phyloP scores from a whole-genome alignment of 2,329 filamentous ascomycete genomes.

The Nannizzia gypsea region DNA sequence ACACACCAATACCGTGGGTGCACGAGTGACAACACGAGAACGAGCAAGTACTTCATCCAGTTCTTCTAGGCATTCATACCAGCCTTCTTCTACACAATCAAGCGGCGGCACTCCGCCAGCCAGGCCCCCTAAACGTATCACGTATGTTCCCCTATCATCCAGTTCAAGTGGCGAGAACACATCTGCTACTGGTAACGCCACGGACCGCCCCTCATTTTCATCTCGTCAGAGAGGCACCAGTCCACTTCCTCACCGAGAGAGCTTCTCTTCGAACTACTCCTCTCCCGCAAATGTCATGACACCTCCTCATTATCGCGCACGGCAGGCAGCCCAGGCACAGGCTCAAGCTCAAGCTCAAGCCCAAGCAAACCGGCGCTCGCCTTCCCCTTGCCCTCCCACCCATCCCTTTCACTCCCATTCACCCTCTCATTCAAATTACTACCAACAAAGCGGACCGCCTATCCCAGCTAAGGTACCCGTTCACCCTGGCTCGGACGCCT shows the following conservation, averaged over 20 bases:
- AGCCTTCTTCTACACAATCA: conserved; percentile 6
- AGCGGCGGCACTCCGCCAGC: not conserved
- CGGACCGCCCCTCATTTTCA: conserved; percentile 15
- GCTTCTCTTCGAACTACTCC: not conserved
- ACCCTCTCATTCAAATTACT: conserved; percentile 16
- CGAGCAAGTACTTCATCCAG: conserved; percentile 19
- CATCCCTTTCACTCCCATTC: conserved; percentile 17
- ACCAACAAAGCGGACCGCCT: conserved; percentile 30
- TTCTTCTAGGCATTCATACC: conserved; percentile 19
- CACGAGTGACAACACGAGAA: conserved; percentile 16
- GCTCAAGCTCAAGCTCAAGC: conserved; percentile 2
- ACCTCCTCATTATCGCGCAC: conserved; percentile 4
- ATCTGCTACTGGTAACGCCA: conserved; percentile 15
- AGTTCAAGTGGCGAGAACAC: conserved; percentile 14
- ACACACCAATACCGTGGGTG: conserved; percentile 16
- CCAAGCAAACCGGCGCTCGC: not conserved
- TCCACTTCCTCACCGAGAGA: conserved; percentile 4
- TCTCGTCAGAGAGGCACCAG: conserved; percentile 14
- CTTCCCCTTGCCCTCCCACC: conserved; percentile 22
- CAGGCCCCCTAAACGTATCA: conserved; percentile 12
- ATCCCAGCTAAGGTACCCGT: conserved; percentile 36
- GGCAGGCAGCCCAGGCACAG: not conserved
- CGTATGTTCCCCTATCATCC: not conserved
- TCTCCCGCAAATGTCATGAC: conserved; percentile 5
- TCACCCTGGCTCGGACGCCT: conserved; percentile 20